A percentile compares a stretch with the other conserved stretches of the same genome.
phyloP scores from a whole-genome alignment of 108 stramenopile genomes.

The Cyclotella atomus region DNA sequence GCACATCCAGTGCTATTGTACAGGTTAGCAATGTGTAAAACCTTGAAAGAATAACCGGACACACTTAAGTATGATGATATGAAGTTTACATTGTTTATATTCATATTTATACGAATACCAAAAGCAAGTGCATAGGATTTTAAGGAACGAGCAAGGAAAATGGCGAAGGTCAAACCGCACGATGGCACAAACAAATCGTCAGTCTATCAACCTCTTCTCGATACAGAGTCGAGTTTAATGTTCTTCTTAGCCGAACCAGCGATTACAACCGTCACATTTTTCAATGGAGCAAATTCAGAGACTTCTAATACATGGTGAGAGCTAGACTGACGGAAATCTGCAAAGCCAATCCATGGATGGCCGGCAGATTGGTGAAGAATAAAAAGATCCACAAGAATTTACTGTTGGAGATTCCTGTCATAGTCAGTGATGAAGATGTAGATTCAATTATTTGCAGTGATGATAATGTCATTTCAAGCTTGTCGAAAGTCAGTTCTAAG shows the following conservation, averaged over 20 bases:
- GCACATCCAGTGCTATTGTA: no score
- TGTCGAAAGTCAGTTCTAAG: slow-evolving; percentile 3
- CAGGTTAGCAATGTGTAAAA: background rate
- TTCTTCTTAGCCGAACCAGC: slow-evolving; percentile 19
- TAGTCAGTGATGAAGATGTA: slow-evolving; percentile 13
- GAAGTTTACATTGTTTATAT: no score
- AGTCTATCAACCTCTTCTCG: slow-evolving; percentile 19
- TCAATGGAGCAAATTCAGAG: slow-evolving; percentile 13
- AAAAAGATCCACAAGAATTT: slow-evolving; percentile 21
- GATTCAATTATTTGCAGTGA: slow-evolving; percentile 15
- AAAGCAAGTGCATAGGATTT: no score
- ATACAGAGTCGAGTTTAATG: slow-evolving; percentile 24
- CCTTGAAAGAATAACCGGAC: background rate
- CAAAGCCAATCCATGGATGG: slow-evolving; percentile 27
- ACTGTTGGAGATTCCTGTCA: background rate
- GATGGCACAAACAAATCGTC: background rate
- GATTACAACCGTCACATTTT: slow-evolving; percentile 16
- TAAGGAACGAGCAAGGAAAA: no score
- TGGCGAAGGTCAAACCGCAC: background rate
- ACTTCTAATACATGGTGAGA: slow-evolving; percentile 4
- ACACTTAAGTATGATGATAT: no score
- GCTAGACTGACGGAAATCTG: slow-evolving; percentile 14
- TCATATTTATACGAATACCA: no score
- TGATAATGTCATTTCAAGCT: background rate
- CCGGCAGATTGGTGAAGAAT: slow-evolving; percentile 17